Evolutionary conservation across 352 stramenopile species (phyloP), one percentile per base, ranked within the genome.

Genomic region (Pythium oligandrum): DNA sequence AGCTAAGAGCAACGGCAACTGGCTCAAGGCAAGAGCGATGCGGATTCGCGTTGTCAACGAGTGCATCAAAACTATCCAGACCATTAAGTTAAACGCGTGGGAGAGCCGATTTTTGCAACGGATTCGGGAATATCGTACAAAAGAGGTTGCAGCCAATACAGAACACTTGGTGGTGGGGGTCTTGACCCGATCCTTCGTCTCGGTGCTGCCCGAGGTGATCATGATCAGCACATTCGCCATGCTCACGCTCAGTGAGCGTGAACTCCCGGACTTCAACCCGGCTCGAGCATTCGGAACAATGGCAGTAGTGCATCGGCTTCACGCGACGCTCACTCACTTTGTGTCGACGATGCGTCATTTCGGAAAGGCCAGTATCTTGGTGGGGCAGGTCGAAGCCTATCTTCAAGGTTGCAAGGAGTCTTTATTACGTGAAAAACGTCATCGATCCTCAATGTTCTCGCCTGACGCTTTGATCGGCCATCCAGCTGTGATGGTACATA

Each of bases 31-130:
- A 9, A 36, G 51, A 10, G 58, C 51, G 8, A 44, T 44, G 40
- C 58, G 52, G 4, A 59, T 65, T 39, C 58, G 52, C 26, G 42
- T 65, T 33, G 52, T 65, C 12, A 59, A 48, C 47, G 58, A 65
- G 45, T 60, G 58, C 36, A 43, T 65, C 46, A 59, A 57, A 33
- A 60, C 51, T n/a, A 65, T 65, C 52, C 58, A 65, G 37, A 60
- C 51, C 42, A 65, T 65, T 42, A 65, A 65, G 58, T 40, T 65
- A 17, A 54, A 65, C 42, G 58, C 58, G 4, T 65, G 58, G 58
- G 51, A 65, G 33, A 53, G 33, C 9, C 45, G 58, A 7, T 53
- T 64, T 7, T n/a, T 65, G 8, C 7, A 11, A 8, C 51, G 52
- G 17, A 53, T 65, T 26, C 45, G 39, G 30, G 10, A 17, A 6